These are phyloP conservation scores for Colletotrichum cuscutae DNA, from an alignment of 2,329 filamentous ascomycete species.

Conservation along the genomic window DNA sequence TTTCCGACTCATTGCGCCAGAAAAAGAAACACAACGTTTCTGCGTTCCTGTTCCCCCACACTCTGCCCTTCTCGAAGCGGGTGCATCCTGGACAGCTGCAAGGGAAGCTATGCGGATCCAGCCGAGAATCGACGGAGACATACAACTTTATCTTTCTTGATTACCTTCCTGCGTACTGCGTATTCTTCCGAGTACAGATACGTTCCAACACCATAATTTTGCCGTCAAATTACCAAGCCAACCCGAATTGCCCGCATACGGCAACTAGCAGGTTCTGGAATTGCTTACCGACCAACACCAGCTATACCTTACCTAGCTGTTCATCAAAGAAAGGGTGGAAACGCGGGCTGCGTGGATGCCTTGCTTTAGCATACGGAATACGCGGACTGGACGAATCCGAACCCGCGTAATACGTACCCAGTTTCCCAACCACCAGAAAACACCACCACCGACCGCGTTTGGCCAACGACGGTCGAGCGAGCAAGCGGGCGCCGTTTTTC, in stretches of 20 bases:
- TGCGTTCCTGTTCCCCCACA: slow-evolving; percentile 10
- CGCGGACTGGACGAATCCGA: slow-evolving; percentile 25
- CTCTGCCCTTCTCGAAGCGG: slow-evolving; percentile 1
- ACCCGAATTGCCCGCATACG: background rate
- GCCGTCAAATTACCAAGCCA: background rate
- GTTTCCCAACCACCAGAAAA: slow-evolving; percentile 29
- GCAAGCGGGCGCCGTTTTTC: background rate
- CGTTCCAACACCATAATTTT: background rate
- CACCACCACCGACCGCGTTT: background rate
- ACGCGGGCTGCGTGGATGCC: slow-evolving; percentile 10
- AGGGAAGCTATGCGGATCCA: slow-evolving; percentile 24
- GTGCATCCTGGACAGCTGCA: slow-evolving; percentile 16
- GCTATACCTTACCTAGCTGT: background rate
- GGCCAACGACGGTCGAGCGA: slow-evolving; percentile 1
- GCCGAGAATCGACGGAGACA: slow-evolving; percentile 8
- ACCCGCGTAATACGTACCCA: slow-evolving; percentile 14
- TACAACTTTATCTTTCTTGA: background rate
- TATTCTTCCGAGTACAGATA: background rate
- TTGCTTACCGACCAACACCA: background rate
- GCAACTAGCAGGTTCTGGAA: background rate
- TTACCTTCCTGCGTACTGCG: background rate
- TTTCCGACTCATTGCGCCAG: background rate
- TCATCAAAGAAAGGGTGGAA: background rate
- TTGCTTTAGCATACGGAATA: slow-evolving; percentile 12
- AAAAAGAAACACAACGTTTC: slow-evolving; percentile 11